A percentile compares a stretch with the other conserved stretches of the same genome.
Evolutionary conservation across 2,329 filamentous ascomycete genomes (phyloP).

Genomic region (Tympanopsis confertula): DNA sequence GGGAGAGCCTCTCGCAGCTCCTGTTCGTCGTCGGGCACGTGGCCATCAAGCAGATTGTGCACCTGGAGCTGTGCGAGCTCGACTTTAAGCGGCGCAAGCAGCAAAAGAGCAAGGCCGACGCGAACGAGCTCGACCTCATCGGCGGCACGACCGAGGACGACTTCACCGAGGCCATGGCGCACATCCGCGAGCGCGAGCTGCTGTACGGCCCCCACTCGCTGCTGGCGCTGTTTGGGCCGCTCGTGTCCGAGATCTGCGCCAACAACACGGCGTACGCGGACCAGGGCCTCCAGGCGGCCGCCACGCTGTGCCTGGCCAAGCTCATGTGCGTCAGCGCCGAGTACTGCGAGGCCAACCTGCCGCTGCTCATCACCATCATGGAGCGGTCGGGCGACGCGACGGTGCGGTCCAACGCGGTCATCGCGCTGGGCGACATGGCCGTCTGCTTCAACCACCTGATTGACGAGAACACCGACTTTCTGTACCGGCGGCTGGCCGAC

Average conservation of each 20-base stretch:
- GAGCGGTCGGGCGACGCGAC: conserved; percentile 86
- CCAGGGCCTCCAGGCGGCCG: conserved; percentile 79
- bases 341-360: conserved; percentile 88
- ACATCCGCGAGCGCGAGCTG: conserved; percentile 75
- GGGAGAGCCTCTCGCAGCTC: conserved; percentile 74
- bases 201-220: conserved; percentile 74
- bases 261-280: conserved; percentile 90
- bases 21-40: conserved; percentile 93
- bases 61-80: conserved; percentile 90
- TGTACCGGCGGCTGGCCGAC: conserved; percentile 88
- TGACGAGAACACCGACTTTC: conserved; percentile 96
- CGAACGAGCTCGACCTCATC: conserved; percentile 89
- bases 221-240: conserved; percentile 77
- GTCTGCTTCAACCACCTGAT: conserved; percentile 99
- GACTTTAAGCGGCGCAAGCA: conserved; percentile 78
- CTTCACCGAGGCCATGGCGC: conserved; percentile 75
- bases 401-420: conserved; percentile 89
- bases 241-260: conserved; percentile 86
- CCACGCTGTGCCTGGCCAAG: conserved; percentile 89
- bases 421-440: conserved; percentile 95
- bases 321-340: conserved; percentile 97
- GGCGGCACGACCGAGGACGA: conserved; percentile 92
- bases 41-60: conserved; percentile 97
- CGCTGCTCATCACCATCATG: conserved; percentile 95
- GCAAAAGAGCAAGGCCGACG: conserved; percentile 49